Conservation (phyloP, 164 flowering plant genomes). For the Berberis thunbergii region DNA sequence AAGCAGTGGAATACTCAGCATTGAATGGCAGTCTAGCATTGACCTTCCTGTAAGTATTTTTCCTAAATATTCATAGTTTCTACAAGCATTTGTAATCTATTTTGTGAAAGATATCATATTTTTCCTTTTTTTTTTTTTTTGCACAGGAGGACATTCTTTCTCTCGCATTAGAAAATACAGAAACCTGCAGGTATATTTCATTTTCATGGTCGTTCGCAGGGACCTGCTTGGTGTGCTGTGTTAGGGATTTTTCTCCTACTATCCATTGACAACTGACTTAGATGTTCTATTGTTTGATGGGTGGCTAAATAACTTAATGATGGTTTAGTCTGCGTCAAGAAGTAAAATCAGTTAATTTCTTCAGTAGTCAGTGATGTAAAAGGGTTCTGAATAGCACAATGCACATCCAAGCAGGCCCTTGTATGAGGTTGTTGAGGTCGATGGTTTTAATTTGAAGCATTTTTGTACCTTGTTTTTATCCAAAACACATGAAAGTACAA, state of each 20-base stretch:
- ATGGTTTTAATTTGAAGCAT: not conserved
- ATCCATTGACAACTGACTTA: not conserved
- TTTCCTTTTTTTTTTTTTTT: conserved; percentile 7
- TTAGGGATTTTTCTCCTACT: not conserved
- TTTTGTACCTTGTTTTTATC: not conserved
- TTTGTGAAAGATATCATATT: not conserved
- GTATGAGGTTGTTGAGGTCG: conserved; percentile 1
- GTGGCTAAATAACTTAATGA: not conserved
- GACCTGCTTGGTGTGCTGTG: conserved; percentile 5
- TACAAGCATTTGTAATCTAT: not conserved
- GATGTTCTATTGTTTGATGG: not conserved
- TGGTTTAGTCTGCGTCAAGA: too few relatives aligned
- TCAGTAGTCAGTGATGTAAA: not conserved
- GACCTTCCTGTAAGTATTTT: conserved; percentile 46
- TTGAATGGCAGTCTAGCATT: conserved; percentile 50
- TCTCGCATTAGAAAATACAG: conserved; percentile 27
- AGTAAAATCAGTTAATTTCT: not conserved
- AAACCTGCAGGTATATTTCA: conserved; percentile 37
- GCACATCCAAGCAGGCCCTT: conserved; percentile 5
- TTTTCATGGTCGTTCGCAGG: not conserved
- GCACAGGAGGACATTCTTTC: conserved; percentile 41
- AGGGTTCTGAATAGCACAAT: too few relatives aligned
- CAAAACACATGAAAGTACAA: not conserved
- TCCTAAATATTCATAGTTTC: not conserved
- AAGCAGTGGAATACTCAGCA: conserved; percentile 52